Base-by-base conservation (phyloP, 306 rosid genomes). In the Vigna hirtella region DNA sequence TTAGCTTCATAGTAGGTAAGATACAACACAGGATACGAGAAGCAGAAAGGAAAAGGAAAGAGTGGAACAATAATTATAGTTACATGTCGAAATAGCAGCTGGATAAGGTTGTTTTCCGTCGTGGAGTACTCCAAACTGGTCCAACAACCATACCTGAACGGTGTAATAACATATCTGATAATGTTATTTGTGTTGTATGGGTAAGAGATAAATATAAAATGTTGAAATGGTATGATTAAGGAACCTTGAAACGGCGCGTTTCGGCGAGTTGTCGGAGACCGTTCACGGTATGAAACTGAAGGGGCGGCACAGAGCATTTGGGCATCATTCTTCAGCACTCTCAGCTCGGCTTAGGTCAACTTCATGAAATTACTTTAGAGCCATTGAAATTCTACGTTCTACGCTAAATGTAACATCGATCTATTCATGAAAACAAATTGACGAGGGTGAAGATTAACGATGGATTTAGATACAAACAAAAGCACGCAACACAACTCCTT, bases 81-180 rank as follows among this genome's bases (percentile, higher is more conserved):
- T 86, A 94, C 98, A 82, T 72, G 98, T 85, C 69, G 91, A 79
- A 77, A 92, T 83, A 34, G 97, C 95, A 42, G 86, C 92, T 0
- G 98, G 97, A 83, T 95, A 95, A 85, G 98, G 97, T 52, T 88
- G 90, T 81, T 92, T 95, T 53, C 98, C 98, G 58, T 95, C 98
- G 12, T 95, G 98, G 53, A 95, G 96, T 32, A 95, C 98, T 75
- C 98, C 98, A 72, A 92, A 95, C 78, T 95, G 98, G 83, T 95
- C 98, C 70, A 95, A 83, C 28, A 92, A 84, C 98, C 98, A 95
- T 2, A 93, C 97, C 98, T 94, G 88, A 79, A 73, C 12, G 14
- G 50, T 58, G 48, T 42, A 34, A 20, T 59, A 26, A 32, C 22
- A 32, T 15, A 24, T 67, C 11, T 20, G 52, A 69, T 32, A 1